These are phyloP conservation scores for Chaetomium sp. DNA, from an alignment of 2,329 filamentous ascomycete genomes.

Conservation along the genomic window DNA sequence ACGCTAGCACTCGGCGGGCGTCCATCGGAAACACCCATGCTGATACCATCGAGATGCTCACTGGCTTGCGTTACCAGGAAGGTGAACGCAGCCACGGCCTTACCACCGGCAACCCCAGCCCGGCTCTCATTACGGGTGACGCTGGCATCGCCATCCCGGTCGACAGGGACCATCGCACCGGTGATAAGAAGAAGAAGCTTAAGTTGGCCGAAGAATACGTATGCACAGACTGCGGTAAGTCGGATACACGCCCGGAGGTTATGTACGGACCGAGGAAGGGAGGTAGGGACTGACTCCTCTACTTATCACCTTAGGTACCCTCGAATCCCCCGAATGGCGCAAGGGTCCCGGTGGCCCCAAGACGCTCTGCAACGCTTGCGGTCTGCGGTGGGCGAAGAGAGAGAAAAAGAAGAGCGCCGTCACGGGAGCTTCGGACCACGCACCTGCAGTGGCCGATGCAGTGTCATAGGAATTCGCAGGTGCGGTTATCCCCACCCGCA, in stretches of 20 bases:
- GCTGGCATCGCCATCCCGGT: slow-evolving; percentile 77
- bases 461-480: neutral
- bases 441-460: neutral
- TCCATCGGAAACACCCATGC: slow-evolving; percentile 65
- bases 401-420: slow-evolving; percentile 59
- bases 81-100: slow-evolving; percentile 84
- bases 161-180: slow-evolving; percentile 65
- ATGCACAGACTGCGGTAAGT: slow-evolving; percentile 80
- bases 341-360: slow-evolving; percentile 91
- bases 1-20: slow-evolving; percentile 60
- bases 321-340: slow-evolving; percentile 92
- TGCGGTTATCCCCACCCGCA: no score
- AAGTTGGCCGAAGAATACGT: slow-evolving; percentile 85
- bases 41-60: slow-evolving; percentile 89
- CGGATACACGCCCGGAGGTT: neutral
- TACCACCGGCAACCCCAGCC: slow-evolving; percentile 76
- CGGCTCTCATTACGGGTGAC: slow-evolving; percentile 76
- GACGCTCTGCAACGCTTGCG: slow-evolving; percentile 92
- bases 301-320: slow-evolving; percentile 48
- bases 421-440: neutral
- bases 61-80: slow-evolving; percentile 78
- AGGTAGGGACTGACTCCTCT: neutral
- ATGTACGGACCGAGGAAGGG: neutral
- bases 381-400: slow-evolving; percentile 68
- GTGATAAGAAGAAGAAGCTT: slow-evolving; percentile 81